These are phyloP conservation scores for Holtermanniella nyarrowii DNA, from an alignment of 768 basidiomycete genomes.

Conservation along the genomic window DNA sequence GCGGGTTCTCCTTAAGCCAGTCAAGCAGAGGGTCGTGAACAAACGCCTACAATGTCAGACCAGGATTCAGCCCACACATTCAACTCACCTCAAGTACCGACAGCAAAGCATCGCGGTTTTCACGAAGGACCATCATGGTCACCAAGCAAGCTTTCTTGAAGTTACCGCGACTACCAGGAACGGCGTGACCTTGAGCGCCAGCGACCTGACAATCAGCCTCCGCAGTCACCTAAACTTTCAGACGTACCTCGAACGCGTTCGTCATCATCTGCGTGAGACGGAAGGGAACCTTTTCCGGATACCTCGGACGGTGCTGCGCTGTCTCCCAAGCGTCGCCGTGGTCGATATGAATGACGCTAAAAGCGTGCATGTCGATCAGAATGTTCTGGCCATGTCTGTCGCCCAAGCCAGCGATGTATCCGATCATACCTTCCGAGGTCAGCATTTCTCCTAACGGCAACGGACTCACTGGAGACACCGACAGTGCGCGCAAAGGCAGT, in stretches of 20 bases:
- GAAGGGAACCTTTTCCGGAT: constrained; percentile 44
- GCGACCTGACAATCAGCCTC: constrained; percentile 18
- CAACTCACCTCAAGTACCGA: constrained; percentile 35
- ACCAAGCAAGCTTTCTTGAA: constrained; percentile 39
- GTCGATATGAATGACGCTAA: constrained; percentile 38
- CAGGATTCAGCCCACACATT: not conserved
- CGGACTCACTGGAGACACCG: constrained; percentile 30
- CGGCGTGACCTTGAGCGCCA: constrained; percentile 15
- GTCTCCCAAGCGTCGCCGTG: constrained; percentile 40
- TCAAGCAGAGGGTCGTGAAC: constrained; percentile 42
- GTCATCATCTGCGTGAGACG: constrained; percentile 42
- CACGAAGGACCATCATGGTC: constrained; percentile 38
- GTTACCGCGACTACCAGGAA: constrained; percentile 36
- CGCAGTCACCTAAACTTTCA: not conserved
- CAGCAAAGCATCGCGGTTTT: constrained; percentile 38
- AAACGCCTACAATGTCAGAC: constrained; percentile 31
- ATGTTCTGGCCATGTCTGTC: constrained; percentile 43
- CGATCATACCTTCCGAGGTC: constrained; percentile 33
- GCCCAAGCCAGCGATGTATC: constrained; percentile 42
- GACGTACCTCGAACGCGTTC: constrained; percentile 39
- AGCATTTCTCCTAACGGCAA: not conserved
- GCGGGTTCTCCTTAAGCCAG: constrained; percentile 25
- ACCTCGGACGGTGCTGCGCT: constrained; percentile 35
- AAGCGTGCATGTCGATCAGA: constrained; percentile 30
- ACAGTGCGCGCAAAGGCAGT: constrained; percentile 38